phyloP scores from a whole-genome alignment of 805 yeast species.

The Kodamaea kaohsiungensis region DNA sequence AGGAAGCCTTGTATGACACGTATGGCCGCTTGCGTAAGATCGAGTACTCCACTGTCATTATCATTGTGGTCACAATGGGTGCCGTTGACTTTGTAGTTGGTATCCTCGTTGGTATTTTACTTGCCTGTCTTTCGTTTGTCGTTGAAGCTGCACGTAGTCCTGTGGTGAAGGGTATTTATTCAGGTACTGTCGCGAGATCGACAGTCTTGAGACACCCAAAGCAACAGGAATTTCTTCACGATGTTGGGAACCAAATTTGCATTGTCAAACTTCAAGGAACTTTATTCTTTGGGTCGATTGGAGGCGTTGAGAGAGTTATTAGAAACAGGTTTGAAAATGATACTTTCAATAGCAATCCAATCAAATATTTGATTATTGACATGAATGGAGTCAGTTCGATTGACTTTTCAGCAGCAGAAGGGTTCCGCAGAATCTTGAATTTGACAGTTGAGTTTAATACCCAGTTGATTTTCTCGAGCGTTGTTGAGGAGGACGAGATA shows the following conservation, averaged over 20 bases:
- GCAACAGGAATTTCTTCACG: conserved; percentile 79
- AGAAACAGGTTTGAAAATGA: conserved; percentile 62
- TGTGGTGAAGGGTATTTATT: conserved; percentile 76
- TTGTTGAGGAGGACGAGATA: conserved; percentile 63
- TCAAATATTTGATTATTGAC: conserved; percentile 81
- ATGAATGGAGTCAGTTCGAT: conserved; percentile 78
- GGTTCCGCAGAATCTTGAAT: conserved; percentile 83
- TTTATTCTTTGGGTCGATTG: conserved; percentile 92
- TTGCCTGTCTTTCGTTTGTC: conserved; percentile 95
- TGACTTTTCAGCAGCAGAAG: conserved; percentile 96
- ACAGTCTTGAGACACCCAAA: conserved; percentile 90
- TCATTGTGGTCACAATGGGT: conserved; percentile 94
- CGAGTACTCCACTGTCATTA: conserved; percentile 81
- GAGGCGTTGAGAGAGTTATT: conserved; percentile 79
- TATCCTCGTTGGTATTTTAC: conserved; percentile 81
- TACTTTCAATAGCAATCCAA: conserved; percentile 53
- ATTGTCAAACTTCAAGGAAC: conserved; percentile 86
- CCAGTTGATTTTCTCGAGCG: conserved; percentile 76
- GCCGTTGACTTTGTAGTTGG: conserved; percentile 94
- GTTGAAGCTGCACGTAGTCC: conserved; percentile 85
- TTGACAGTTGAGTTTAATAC: conserved; percentile 69
- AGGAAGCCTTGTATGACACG: conserved; percentile 86
- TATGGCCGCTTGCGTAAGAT: conserved; percentile 69
- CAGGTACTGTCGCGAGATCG: conserved; percentile 87
- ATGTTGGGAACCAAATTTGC: conserved; percentile 89